Base-by-base conservation (phyloP, 2,329 filamentous ascomycete species). In the Colletotrichum chrysophilum region DNA sequence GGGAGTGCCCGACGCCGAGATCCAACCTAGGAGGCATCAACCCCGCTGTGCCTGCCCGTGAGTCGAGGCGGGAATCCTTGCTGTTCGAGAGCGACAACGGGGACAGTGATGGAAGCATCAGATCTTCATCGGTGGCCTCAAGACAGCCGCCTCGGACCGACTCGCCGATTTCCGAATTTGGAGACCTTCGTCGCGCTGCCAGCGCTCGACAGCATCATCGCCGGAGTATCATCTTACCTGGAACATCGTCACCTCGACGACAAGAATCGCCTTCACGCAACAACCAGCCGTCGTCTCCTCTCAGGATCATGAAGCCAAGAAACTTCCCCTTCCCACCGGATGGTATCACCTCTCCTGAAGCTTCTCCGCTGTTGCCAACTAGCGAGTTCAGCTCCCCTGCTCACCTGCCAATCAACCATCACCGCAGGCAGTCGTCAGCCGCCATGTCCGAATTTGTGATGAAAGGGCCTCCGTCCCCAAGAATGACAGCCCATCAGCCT, bases 351-450 rank as follows among this genome's bases (percentile, higher is more conserved):
- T 98, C 97, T 6, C 97, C 97, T 1, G 94, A 98, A 78, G 94
- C 94, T 3, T 99, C 97, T 2, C 97, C 97, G 2, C 94, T 98
- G 84, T 90, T 98, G 38, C 93, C 94, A 2, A 91, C 92, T 14
- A 95, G 94, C 80, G 96, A 98, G 78, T 94, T 97, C 79, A 92
- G 91, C 72, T 96, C 95, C 7, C 94, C 95, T 16, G 89, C 92
- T 52, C 87, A 94, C 71, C 84, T 92, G 67, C 86, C 89, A 21
- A 81, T 84, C 16, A 87, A 89, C 70, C 94, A 96, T 80, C 96
- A 98, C 82, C 92, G 97, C 75, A 92, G 97, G 75, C 96, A 98
- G 82, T 98, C 97, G 0, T 98, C 97, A 12, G 94, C 96, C 18
- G 94, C 95, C 32, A 94, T 96, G 34, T 97, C 96, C 80, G 90